Conservation (phyloP, 495 filamentous ascomycete species). For the Penicillium odoratum region DNA sequence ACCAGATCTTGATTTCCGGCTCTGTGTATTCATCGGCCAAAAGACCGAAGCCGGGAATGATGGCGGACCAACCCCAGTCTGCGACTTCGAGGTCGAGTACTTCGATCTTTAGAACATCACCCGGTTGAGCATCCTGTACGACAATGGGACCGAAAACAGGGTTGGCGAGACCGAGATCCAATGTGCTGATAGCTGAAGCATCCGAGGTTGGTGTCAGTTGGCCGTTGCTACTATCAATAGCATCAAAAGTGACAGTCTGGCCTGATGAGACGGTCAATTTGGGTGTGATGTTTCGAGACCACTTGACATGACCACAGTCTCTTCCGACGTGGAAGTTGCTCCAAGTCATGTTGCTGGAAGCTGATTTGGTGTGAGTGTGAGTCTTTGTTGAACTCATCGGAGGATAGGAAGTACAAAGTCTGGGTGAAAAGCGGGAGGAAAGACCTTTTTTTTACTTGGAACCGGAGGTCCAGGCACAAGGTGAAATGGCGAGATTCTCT, state of each 20-base stretch:
- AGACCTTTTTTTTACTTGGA: neutral
- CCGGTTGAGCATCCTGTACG: conserved; percentile 46
- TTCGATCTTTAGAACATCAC: conserved; percentile 51
- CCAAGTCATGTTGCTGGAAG: conserved; percentile 27
- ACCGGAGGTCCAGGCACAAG: conserved; percentile 11
- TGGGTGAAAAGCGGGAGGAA: neutral
- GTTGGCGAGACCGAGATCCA: conserved; percentile 46
- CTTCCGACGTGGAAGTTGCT: conserved; percentile 42
- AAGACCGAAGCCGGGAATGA: conserved; percentile 51
- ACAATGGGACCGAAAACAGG: conserved; percentile 51
- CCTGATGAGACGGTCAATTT: conserved; percentile 48
- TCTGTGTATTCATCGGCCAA: conserved; percentile 48
- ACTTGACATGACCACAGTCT: conserved; percentile 46
- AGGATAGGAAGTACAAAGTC: neutral
- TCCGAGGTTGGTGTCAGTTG: conserved; percentile 43
- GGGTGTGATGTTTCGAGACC: conserved; percentile 47
- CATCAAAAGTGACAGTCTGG: conserved; percentile 45
- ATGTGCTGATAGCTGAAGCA: conserved; percentile 37
- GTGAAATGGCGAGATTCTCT: conserved; percentile 24
- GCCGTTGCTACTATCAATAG: conserved; percentile 52
- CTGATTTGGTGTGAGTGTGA: conserved; percentile 24
- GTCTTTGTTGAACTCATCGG: conserved; percentile 23
- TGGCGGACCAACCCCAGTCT: conserved; percentile 52
- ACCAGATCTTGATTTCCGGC: conserved; percentile 49
- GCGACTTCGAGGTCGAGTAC: conserved; percentile 44